Evolutionary conservation across 2,329 filamentous ascomycete genomes (phyloP), one percentile per base, ranked within the genome.

Genomic region (Exophiala bonariae): DNA sequence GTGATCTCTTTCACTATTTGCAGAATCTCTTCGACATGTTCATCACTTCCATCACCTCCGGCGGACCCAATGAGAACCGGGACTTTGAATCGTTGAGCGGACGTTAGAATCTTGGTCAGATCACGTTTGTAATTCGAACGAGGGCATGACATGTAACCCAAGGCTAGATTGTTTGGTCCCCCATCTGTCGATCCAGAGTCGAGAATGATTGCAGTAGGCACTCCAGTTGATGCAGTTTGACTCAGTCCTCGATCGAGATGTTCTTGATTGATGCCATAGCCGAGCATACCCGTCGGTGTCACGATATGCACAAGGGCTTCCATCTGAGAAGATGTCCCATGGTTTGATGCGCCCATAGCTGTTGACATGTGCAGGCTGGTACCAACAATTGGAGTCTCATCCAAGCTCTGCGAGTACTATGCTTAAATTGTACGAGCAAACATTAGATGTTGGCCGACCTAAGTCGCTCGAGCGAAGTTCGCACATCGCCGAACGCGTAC

Each of bases 11-110:
- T 11, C 23, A 26, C 23, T 26, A 26, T 40, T 40, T 40, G 19
- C 13, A 13, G 17, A 26, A 61, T 51, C 35, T 64, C 58, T 5
- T 58, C 44, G 7, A 60, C 52, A 36, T 76, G 71, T 0, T 63
- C 63, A 28, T 74, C 65, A 2, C 63, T 67, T 0, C 75, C 76
- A 50, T 74, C 72, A 0, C 75, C 75, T 0, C 74, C 75, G 1
- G 67, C 71, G 1, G 72, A 75, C 3, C 64, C n/a, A 16, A 53
- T 42, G 16, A 53, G 61, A 0, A 61, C 47, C 39, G 77, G 77
- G 0, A 71, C 58, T 1, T 60, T 59, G 5, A 67, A 61, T 0
- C 68, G 66, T 18, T 60, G 64, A 0, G 68, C 70, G 57, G 66
- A 73, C 3, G 41, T 49, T 4, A 52, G 7, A 10, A 53, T 14